Conservation (phyloP, 495 filamentous ascomycete species). For the Talaromyces trachyspermus region DNA sequence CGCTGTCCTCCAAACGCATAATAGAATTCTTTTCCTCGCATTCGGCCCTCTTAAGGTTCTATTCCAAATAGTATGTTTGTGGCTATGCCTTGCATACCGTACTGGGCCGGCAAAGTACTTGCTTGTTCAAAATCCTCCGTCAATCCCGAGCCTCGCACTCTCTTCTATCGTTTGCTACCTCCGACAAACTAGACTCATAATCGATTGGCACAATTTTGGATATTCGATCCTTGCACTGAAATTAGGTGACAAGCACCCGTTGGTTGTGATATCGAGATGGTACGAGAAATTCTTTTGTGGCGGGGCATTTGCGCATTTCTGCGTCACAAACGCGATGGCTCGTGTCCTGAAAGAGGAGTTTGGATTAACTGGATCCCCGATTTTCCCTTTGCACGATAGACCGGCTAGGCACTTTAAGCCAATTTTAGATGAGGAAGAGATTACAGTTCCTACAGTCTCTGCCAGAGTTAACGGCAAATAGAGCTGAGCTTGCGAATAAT, state of each 20-base stretch:
- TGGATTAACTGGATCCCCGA: constrained; percentile 46
- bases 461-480: constrained; percentile 48
- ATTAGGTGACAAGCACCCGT: constrained; percentile 54
- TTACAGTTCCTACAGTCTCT: constrained; percentile 52
- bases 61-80: constrained; percentile 66
- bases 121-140: constrained; percentile 90
- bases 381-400: constrained; percentile 76
- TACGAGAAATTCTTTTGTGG: constrained; percentile 70
- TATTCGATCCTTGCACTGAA: constrained; percentile 85
- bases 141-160: constrained; percentile 81
- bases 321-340: constrained; percentile 84
- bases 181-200: constrained; percentile 72
- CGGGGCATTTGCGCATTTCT: constrained; percentile 66
- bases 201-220: constrained; percentile 99
- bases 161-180: constrained; percentile 65
- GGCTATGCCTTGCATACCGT: constrained; percentile 62
- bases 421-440: constrained; percentile 41
- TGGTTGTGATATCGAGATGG: constrained; percentile 64
- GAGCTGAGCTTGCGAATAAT: constrained; percentile 47
- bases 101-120: constrained; percentile 70
- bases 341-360: constrained; percentile 60
- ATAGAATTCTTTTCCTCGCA: constrained; percentile 69
- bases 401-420: constrained; percentile 77
- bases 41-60: constrained; percentile 80
- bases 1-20: constrained; percentile 53